Evolutionary conservation across 2,329 filamentous ascomycete species (phyloP).

Genomic region (Xylariaceae sp.): DNA sequence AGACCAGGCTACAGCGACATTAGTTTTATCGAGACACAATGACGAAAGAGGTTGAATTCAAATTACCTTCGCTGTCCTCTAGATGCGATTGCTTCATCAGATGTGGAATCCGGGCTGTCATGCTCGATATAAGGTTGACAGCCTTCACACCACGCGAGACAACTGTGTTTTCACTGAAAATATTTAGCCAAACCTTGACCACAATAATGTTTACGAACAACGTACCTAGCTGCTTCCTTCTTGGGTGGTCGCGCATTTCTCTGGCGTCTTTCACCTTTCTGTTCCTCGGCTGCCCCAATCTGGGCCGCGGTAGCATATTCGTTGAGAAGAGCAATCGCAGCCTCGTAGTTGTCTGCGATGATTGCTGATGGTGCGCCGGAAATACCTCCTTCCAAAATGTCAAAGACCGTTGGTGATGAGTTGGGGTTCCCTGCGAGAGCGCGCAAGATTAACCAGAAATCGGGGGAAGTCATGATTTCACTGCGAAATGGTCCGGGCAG

Average conservation of each 20-base stretch:
- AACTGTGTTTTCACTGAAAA: conserved; percentile 68
- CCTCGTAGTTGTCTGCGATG: conserved; percentile 94
- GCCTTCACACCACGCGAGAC: conserved; percentile 82
- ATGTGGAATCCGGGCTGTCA: conserved; percentile 81
- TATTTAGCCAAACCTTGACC: conserved; percentile 23
- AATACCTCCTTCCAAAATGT: conserved; percentile 81
- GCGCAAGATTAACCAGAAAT: conserved; percentile 93
- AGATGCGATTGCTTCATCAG: conserved; percentile 94
- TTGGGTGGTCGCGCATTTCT: conserved; percentile 54
- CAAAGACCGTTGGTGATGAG: conserved; percentile 80
- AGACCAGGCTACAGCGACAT: conserved; percentile 76
- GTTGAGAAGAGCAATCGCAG: conserved; percentile 82
- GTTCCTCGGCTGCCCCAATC: conserved; percentile 73
- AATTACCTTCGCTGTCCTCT: conserved; percentile 78
- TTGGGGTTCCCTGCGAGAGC: conserved; percentile 73
- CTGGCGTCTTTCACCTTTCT: conserved; percentile 64
- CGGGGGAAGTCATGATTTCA: conserved; percentile 93
- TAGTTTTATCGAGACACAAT: conserved; percentile 28
- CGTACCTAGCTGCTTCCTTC: conserved; percentile 63
- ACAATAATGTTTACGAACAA: conserved; percentile 12
- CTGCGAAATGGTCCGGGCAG: conserved; percentile 80
- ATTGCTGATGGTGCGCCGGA: conserved; percentile 79
- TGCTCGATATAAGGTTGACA: conserved; percentile 79
- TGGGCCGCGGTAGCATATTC: conserved; percentile 87
- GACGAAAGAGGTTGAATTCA: neutral